These are phyloP conservation scores for Kregervanrija delftensis DNA, from an alignment of 805 yeast genomes.

Conservation along the genomic window DNA sequence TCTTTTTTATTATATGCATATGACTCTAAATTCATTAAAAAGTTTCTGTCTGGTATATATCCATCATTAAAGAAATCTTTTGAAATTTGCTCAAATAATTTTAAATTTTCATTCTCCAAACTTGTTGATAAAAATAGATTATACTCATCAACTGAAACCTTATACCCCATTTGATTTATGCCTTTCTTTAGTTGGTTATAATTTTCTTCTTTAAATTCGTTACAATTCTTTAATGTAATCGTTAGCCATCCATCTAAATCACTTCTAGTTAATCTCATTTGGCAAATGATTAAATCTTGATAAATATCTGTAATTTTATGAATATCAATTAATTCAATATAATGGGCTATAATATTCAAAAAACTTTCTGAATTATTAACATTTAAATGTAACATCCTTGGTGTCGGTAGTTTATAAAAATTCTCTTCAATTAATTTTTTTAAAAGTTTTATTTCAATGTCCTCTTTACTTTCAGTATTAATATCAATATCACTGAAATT, in stretches of 20 bases:
- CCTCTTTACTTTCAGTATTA: too few relatives aligned
- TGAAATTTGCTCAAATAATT: conserved; percentile 13
- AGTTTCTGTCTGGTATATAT: conserved; percentile 14
- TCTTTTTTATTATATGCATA: conserved; percentile 11
- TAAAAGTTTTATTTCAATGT: too few relatives aligned
- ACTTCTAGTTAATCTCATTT: conserved; percentile 15
- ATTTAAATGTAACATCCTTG: conserved; percentile 14
- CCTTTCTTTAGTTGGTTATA: conserved; percentile 9
- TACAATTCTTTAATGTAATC: conserved; percentile 5
- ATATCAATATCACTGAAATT: too few relatives aligned
- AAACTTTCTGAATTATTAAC: conserved; percentile 17
- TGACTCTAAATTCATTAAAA: conserved; percentile 12
- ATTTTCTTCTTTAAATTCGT: conserved; percentile 7
- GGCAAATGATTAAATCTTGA: conserved; percentile 14
- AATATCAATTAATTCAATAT: conserved; percentile 9
- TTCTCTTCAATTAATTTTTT: not conserved
- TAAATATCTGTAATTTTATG: conserved; percentile 10
- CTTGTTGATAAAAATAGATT: conserved; percentile 2
- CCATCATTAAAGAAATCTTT: conserved; percentile 10
- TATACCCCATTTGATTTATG: conserved; percentile 10
- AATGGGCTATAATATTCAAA: conserved; percentile 9
- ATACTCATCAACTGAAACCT: conserved; percentile 1
- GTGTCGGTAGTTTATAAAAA: conserved; percentile 15
- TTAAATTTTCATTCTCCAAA: conserved; percentile 11
- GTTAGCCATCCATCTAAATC: conserved; percentile 14